These are phyloP conservation scores for Parasitella parasitica DNA, from an alignment of 371 early-diverging fungal genomes.

Conservation along the genomic window DNA sequence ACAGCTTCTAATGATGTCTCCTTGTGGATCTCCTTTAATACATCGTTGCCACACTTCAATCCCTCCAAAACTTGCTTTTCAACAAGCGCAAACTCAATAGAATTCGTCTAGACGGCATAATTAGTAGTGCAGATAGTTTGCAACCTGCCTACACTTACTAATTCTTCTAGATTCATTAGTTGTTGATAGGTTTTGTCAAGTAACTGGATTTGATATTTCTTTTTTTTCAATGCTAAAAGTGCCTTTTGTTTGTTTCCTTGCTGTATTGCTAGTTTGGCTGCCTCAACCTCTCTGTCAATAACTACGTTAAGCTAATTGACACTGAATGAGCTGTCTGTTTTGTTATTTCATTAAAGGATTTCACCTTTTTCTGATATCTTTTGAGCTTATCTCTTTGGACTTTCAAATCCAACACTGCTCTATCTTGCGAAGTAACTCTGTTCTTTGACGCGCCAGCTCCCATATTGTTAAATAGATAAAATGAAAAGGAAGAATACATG, in stretches of 20 bases:
- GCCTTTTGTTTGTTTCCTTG: constrained; percentile 82
- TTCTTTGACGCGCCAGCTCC: constrained; percentile 49
- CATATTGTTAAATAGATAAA: constrained; percentile 33
- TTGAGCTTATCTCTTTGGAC: constrained; percentile 91
- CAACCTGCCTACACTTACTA: constrained; percentile 50
- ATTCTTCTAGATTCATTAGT: constrained; percentile 84
- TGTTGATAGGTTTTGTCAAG: constrained; percentile 83
- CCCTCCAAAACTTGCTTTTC: constrained; percentile 88
- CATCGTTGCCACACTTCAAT: constrained; percentile 80
- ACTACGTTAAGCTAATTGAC: constrained; percentile 59
- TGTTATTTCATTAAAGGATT: not conserved
- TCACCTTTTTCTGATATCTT: constrained; percentile 86
- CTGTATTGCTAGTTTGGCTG: constrained; percentile 63
- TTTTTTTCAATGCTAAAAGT: constrained; percentile 87
- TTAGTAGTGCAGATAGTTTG: not conserved
- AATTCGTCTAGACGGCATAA: constrained; percentile 56
- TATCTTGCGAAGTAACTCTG: constrained; percentile 84
- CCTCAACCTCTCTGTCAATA: constrained; percentile 62
- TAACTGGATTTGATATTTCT: constrained; percentile 92
- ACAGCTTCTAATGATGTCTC: constrained; percentile 94
- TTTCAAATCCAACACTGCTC: constrained; percentile 92
- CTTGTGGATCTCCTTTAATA: constrained; percentile 84
- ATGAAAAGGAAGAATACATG: not conserved
- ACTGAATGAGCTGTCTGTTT: not conserved
- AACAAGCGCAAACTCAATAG: constrained; percentile 90